phyloP scores from a whole-genome alignment of 2,329 filamentous ascomycete species.

The Ustulina deusta region DNA sequence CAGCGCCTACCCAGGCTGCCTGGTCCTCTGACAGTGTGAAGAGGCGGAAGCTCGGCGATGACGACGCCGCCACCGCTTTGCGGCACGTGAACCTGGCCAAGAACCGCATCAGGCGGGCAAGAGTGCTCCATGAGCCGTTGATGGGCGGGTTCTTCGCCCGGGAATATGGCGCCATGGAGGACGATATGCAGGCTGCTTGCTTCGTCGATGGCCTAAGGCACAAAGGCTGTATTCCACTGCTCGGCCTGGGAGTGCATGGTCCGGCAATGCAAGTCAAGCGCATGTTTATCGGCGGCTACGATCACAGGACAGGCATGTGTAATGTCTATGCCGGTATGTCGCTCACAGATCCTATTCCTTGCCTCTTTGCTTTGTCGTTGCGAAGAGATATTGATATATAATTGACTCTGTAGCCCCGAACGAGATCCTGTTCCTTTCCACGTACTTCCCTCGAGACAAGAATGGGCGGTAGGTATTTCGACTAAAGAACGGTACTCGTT shows the following conservation, averaged over 20 bases:
- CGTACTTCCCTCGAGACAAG: slow-evolving; percentile 58
- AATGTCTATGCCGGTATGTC: slow-evolving; percentile 60
- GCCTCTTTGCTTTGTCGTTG: not conserved
- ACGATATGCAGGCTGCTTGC: slow-evolving; percentile 50
- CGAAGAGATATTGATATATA: slow-evolving; percentile 26
- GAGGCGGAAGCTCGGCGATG: slow-evolving; percentile 62
- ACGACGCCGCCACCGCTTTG: slow-evolving; percentile 49
- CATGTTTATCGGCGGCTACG: slow-evolving; percentile 57
- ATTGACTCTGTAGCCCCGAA: slow-evolving; percentile 49
- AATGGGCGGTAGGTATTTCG: slow-evolving; percentile 54
- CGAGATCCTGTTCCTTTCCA: slow-evolving; percentile 53
- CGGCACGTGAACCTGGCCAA: slow-evolving; percentile 51
- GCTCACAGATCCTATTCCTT: not conserved
- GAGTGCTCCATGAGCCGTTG: slow-evolving; percentile 48
- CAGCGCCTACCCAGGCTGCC: slow-evolving; percentile 61
- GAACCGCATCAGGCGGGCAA: slow-evolving; percentile 56
- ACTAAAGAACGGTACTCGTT: not conserved
- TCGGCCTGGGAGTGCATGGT: not conserved
- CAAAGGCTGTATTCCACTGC: slow-evolving; percentile 57
- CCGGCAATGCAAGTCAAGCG: slow-evolving; percentile 50
- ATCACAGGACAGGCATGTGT: slow-evolving; percentile 56
- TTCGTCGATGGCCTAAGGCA: slow-evolving; percentile 56
- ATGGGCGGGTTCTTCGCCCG: slow-evolving; percentile 52
- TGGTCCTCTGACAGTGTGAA: slow-evolving; percentile 72
- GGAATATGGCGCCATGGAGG: slow-evolving; percentile 49